Base-by-base conservation (phyloP, 441 rosid species). In the Bocquillonia castaneifolia region DNA sequence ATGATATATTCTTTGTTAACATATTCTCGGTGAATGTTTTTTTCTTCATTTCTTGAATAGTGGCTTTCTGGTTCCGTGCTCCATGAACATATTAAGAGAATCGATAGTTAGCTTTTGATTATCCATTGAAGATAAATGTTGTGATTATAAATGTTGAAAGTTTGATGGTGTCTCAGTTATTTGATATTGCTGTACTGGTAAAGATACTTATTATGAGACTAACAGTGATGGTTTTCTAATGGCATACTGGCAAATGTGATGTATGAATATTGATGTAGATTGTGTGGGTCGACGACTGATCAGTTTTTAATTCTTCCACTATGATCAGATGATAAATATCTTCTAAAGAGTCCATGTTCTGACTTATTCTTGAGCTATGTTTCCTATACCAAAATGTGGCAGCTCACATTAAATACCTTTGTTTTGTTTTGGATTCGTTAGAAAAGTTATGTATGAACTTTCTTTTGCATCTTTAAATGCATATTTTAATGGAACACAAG, bases 391-490 rank as follows among this genome's bases (percentile, higher is more conserved):
- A 22, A 42, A 53, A 44, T 23, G n/a, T 58, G 40, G 32, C 12
- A 51, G 54, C n/a, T 51, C 45, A 34, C 29, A 12, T 26, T 58
- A n/a, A 32, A n/a, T 23, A 1, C 10, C 58, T 37, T 22, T 34
- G 45, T 18, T 2, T 20, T 37, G 14, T n/a, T 51, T 42, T 17
- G 17, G 57, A 22, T 50, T 39, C 54, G 20, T 58, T 36, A 39
- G 18, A 26, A 29, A 44, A 32, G 48, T 42, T 29, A 54, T 45
- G 22, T 34, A 52, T 70, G 14, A 1, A 10, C 8, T 20, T 44
- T 29, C 3, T 72, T 65, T 63, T 14, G 60, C 69, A 29, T 61
- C 66, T 9, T 22, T 61, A 32, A 40, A 8, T 75, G 62, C 64
- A 37, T 60, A n/a, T 69, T 66, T 64, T 50, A 26, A 12, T 36